Evolutionary conservation across 176 grass and related monocot genomes (phyloP), one percentile per base, ranked within the genome.

Genomic region (Musa beccarii): DNA sequence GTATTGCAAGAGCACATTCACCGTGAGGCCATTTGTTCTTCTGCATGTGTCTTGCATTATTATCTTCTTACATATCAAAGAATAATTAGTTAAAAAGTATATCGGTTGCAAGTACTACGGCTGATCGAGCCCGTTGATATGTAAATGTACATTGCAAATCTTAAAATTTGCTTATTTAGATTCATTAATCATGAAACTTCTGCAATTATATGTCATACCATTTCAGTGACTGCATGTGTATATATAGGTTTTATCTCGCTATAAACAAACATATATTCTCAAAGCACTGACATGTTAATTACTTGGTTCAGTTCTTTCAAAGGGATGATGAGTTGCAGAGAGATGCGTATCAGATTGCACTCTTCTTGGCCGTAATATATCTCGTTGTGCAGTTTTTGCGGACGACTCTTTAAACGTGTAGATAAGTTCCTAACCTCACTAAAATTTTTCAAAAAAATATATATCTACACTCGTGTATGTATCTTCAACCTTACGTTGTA

Each of bases 351-450:
- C 95, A 99, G 85, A 91, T 98, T 84, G 88, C 84, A 13, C 84
- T 99, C 81, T 74, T 94, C 20, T 76, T 94, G 69, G 88, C 95
- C 59, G 66, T 94, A 34, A 63, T 89, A 76, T 99, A 99, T 81
- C 94, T 94, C 76, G 76, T 93, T 52, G 76, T 99, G 61, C 90
- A 99, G 83, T 99, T 94, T 62, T 77, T 98, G 82, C 91, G 72
- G 71, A 76, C 73, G 13, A 91, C 80, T 56, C 73, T 98, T 10
- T 98, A 73, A 90, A 11, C 59, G 57, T 24, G 54, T 53, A 12
- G 15, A 17, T 28, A 54, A 53, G 12, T 53, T 52, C 9, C 43
- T 12, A 11, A 20, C 69, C 17, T 11, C 50, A 22, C 10, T 2
- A 52, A 51, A 54, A 9, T 72, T 72, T 72, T 72, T 72, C 51